Evolutionary conservation across 2,329 filamentous ascomycete genomes (phyloP).

Genomic region (Ascocoryne sarcoides): DNA sequence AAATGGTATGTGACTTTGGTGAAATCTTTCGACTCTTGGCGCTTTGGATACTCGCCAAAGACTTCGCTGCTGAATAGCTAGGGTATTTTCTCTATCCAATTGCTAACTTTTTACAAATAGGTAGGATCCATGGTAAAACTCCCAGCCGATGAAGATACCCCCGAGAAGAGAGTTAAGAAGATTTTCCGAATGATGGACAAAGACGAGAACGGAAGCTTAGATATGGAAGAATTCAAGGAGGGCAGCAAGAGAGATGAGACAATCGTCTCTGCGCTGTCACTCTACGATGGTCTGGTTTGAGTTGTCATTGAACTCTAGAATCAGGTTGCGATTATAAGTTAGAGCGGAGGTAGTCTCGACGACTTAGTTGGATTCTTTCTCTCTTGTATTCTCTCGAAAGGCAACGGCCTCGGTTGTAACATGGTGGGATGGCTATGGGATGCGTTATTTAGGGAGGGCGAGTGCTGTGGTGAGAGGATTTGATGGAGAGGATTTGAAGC

Average conservation of each 20-base stretch:
- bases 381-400: neutral
- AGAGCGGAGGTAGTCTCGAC: neutral
- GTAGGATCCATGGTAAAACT: constrained; percentile 99
- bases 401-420: too few species aligned
- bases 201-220: constrained; percentile 94
- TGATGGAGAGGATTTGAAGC: too few species aligned
- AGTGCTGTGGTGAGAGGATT: too few species aligned
- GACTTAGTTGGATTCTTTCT: neutral
- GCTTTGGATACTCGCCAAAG: too few species aligned
- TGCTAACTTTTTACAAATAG: constrained; percentile 36
- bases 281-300: constrained; percentile 92
- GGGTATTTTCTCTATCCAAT: neutral
- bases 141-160: constrained; percentile 96
- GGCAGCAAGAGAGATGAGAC: constrained; percentile 98
- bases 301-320: neutral
- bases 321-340: neutral
- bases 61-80: neutral
- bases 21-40: constrained; percentile 1
- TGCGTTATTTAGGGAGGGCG: too few species aligned
- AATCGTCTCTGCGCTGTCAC: constrained; percentile 89
- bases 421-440: too few species aligned
- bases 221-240: constrained; percentile 98
- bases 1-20: constrained; percentile 68
- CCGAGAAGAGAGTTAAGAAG: constrained; percentile 95
- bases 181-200: constrained; percentile 99